Evolutionary conservation across 2,329 filamentous ascomycete genomes (phyloP).

Genomic region (Rasamsonia emersonii): DNA sequence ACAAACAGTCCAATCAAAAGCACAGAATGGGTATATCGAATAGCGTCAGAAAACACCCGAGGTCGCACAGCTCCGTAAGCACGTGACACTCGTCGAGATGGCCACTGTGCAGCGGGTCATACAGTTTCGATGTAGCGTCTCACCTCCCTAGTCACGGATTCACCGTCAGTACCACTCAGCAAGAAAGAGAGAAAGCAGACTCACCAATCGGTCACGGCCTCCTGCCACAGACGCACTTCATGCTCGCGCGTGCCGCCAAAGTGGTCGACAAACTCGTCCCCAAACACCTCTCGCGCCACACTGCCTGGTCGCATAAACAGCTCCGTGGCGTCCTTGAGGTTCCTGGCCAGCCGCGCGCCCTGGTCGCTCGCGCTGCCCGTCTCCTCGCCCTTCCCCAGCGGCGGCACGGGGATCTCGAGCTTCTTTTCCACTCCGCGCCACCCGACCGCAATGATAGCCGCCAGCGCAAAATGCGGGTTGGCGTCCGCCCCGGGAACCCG

Average conservation of each 20-base stretch:
- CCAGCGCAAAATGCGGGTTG: conserved; percentile 79
- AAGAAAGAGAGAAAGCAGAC: conserved; percentile 28
- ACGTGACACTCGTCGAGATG: too few species aligned
- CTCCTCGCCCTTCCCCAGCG: conserved; percentile 75
- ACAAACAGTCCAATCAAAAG: too few species aligned
- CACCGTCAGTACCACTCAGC: neutral
- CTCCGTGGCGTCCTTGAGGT: conserved; percentile 71
- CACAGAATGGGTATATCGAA: too few species aligned
- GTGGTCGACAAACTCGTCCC: conserved; percentile 92
- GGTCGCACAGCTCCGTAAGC: too few species aligned
- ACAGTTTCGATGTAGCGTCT: conserved; percentile 73
- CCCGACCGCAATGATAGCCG: conserved; percentile 77
- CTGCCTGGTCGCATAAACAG: conserved; percentile 70
- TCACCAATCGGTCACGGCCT: conserved; percentile 94
- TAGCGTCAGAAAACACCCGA: too few species aligned
- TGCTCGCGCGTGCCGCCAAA: conserved; percentile 88
- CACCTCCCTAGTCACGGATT: conserved; percentile 52
- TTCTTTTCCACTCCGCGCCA: conserved; percentile 92
- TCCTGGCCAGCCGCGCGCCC: conserved; percentile 74
- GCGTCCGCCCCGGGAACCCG: conserved; percentile 90
- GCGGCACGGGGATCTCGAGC: conserved; percentile 70
- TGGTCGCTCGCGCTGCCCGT: conserved; percentile 64
- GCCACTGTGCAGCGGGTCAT: conserved; percentile 18
- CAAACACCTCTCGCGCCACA: conserved; percentile 86
- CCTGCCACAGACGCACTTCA: conserved; percentile 84